Evolutionary conservation across 768 basidiomycete species (phyloP).

Genomic region (Leccinum incarnatum): DNA sequence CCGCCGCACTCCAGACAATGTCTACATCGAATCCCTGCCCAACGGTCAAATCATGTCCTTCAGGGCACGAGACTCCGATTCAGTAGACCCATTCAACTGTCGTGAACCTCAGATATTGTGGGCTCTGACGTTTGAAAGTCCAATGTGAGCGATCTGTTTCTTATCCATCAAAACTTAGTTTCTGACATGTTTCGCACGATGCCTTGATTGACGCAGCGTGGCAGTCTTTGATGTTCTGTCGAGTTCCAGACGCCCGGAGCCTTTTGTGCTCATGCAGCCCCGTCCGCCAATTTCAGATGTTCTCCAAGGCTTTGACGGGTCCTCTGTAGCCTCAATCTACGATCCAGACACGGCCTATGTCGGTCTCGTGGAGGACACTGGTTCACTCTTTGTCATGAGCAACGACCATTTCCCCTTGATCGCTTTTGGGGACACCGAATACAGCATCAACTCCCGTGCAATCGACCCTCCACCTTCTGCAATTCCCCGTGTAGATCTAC

Average conservation of each 20-base stretch:
- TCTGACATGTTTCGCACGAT: neutral
- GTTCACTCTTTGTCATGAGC: conserved; percentile 83
- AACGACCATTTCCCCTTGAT: conserved; percentile 80
- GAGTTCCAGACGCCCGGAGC: conserved; percentile 45
- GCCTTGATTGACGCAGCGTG: conserved; percentile 48
- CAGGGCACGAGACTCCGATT: conserved; percentile 38
- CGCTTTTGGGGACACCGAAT: conserved; percentile 55
- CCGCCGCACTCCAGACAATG: conserved; percentile 70
- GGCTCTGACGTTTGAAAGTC: conserved; percentile 56
- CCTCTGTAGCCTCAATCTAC: conserved; percentile 36
- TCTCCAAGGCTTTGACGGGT: conserved; percentile 46
- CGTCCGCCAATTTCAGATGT: conserved; percentile 72
- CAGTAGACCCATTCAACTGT: conserved; percentile 27
- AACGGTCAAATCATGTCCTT: conserved; percentile 80
- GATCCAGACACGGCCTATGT: conserved; percentile 70
- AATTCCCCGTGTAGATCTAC: conserved; percentile 32
- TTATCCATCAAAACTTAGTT: neutral
- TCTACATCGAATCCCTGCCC: conserved; percentile 78
- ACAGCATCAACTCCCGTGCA: conserved; percentile 28
- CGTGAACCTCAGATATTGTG: conserved; percentile 49
- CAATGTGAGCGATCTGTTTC: conserved; percentile 52
- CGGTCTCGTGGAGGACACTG: conserved; percentile 68
- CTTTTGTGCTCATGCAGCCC: conserved; percentile 88
- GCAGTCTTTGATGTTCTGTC: conserved; percentile 76
- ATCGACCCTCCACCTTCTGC: conserved; percentile 39